These are phyloP conservation scores for Lachnellula occidentalis DNA, from an alignment of 2,329 filamentous ascomycete genomes.

Conservation along the genomic window DNA sequence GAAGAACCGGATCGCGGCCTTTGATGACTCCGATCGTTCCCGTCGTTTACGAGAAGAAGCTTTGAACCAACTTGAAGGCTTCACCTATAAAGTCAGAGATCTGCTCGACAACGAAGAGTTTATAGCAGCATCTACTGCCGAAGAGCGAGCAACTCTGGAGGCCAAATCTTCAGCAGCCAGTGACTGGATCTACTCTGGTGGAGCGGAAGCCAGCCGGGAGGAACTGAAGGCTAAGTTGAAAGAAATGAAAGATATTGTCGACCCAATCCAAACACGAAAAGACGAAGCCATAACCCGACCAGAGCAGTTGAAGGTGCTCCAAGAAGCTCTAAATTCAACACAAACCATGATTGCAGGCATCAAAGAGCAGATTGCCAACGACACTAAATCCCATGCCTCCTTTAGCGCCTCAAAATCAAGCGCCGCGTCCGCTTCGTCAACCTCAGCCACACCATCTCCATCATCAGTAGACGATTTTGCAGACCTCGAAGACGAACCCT, in stretches of 20 bases:
- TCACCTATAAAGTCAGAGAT: conserved; percentile 84
- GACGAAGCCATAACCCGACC: conserved; percentile 69
- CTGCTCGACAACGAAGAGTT: conserved; percentile 75
- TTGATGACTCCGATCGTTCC: conserved; percentile 77
- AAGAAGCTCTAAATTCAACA: conserved; percentile 66
- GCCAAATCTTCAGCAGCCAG: conserved; percentile 63
- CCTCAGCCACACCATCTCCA: conserved; percentile 39
- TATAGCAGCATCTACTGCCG: conserved; percentile 61
- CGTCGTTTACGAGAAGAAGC: conserved; percentile 76
- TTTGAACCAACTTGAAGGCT: conserved; percentile 87
- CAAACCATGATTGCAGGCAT: conserved; percentile 65
- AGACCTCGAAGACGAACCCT: conserved; percentile 72
- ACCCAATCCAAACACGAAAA: conserved; percentile 70
- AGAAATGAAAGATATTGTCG: conserved; percentile 69
- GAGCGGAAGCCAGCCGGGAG: conserved; percentile 67
- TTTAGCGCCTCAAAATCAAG: conserved; percentile 42
- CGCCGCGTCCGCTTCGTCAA: conserved; percentile 30
- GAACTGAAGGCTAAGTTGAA: conserved; percentile 73
- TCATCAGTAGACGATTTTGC: conserved; percentile 50
- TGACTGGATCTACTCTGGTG: conserved; percentile 89
- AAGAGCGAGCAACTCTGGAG: conserved; percentile 61
- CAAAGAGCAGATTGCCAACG: conserved; percentile 66
- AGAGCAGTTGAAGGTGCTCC: conserved; percentile 59
- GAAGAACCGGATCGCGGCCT: conserved; percentile 67
- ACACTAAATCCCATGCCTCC: conserved; percentile 53